These are phyloP conservation scores for Malassezia vespertilionis DNA, from an alignment of 1,284 basidiomycete genomes.

Conservation along the genomic window DNA sequence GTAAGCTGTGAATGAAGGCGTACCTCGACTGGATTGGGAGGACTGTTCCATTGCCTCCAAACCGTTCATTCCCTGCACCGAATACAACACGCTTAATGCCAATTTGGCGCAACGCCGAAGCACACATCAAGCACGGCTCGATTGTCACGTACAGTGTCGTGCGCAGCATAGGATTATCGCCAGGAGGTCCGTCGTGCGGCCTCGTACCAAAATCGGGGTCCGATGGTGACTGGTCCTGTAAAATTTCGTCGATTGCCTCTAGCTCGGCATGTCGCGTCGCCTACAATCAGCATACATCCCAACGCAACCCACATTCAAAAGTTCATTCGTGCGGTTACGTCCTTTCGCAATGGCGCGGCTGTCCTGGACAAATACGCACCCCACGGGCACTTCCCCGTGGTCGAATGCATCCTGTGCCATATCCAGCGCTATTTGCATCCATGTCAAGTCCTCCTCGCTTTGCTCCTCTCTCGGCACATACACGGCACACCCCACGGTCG, in stretches of 20 bases:
- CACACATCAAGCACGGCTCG: slow-evolving; percentile 99
- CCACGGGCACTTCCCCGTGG: slow-evolving; percentile 84
- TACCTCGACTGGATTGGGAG: slow-evolving; percentile 66
- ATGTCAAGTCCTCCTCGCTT: slow-evolving; percentile 32
- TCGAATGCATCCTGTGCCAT: slow-evolving; percentile 61
- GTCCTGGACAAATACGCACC: slow-evolving; percentile 83
- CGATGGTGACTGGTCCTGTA: slow-evolving; percentile 51
- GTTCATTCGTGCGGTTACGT: slow-evolving; percentile 83
- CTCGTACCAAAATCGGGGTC: slow-evolving; percentile 24
- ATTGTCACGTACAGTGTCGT: slow-evolving; percentile 95
- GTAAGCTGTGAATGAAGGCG: background rate
- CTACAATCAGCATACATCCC: slow-evolving; percentile 54
- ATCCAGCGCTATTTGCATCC: slow-evolving; percentile 41
- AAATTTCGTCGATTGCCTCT: slow-evolving; percentile 84
- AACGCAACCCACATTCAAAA: slow-evolving; percentile 52
- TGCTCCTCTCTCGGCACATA: slow-evolving; percentile 35
- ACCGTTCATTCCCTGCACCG: slow-evolving; percentile 90
- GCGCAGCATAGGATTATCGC: slow-evolving; percentile 55
- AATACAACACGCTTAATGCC: slow-evolving; percentile 84
- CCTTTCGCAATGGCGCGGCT: slow-evolving; percentile 66
- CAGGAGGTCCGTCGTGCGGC: slow-evolving; percentile 25
- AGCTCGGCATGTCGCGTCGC: slow-evolving; percentile 95
- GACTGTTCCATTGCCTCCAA: slow-evolving; percentile 93
- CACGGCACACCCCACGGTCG: slow-evolving; percentile 9
- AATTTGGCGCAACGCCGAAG: slow-evolving; percentile 80